Evolutionary conservation across 352 stramenopile genomes (phyloP).

Genomic region (Peronosclerospora sorghi): DNA sequence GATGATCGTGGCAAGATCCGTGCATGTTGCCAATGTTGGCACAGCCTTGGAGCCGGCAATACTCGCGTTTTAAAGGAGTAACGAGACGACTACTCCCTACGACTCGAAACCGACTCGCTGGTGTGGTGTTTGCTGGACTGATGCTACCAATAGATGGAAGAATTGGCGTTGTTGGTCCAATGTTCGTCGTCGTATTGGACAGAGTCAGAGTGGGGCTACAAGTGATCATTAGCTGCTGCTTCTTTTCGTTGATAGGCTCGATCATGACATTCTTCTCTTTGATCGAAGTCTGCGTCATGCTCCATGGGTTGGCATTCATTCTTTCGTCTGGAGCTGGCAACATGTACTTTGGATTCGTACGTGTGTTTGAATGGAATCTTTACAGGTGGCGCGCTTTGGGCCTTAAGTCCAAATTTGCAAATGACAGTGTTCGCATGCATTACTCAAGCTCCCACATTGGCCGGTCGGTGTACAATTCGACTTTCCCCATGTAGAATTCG

Average conservation of each 20-base stretch:
- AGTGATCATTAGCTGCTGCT: constrained; percentile 16
- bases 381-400: neutral
- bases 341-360: constrained; percentile 6
- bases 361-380: neutral
- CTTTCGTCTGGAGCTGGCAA: constrained; percentile 4
- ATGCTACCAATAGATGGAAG: constrained; percentile 32
- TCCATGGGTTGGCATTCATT: constrained; percentile 21
- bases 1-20: constrained; percentile 51
- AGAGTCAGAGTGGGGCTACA: constrained; percentile 15
- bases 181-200: constrained; percentile 12
- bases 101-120: constrained; percentile 13
- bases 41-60: constrained; percentile 40
- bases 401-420: constrained; percentile 22
- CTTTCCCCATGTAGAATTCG: constrained; percentile 22
- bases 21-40: constrained; percentile 61
- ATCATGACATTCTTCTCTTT: constrained; percentile 1
- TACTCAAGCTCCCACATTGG: too few relatives aligned
- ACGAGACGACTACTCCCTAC: constrained; percentile 15
- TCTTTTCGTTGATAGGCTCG: constrained; percentile 13
- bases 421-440: too few relatives aligned
- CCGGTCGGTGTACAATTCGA: constrained; percentile 11
- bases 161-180: constrained; percentile 12
- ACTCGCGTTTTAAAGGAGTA: constrained; percentile 30
- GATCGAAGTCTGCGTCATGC: constrained; percentile 10
- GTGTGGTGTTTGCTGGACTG: constrained; percentile 35